Percentiles rank a stretch among this genome's conserved stretches.
Conservation (phyloP, 2,329 filamentous ascomycete species). For the Cryoendolithus antarcticus region DNA sequence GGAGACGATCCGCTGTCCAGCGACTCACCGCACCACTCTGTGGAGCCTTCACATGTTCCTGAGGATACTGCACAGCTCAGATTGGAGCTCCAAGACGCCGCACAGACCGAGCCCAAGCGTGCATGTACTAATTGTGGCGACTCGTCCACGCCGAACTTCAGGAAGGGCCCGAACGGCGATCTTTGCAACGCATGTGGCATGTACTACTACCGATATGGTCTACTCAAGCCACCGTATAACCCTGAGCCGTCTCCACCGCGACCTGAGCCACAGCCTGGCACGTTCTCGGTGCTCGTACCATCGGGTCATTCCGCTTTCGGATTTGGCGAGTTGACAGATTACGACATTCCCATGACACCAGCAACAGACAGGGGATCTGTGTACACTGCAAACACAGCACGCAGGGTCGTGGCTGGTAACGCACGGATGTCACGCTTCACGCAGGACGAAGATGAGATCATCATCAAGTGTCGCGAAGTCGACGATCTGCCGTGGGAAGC, state of each 20-base stretch:
- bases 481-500: slow-evolving; percentile 23
- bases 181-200: slow-evolving; percentile 20
- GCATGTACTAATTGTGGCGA: slow-evolving; percentile 15
- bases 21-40: no score
- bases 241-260: neutral
- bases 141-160: slow-evolving; percentile 13
- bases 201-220: slow-evolving; percentile 18
- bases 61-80: no score
- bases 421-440: slow-evolving; percentile 8
- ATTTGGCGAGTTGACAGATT: neutral
- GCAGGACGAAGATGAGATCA: slow-evolving; percentile 17
- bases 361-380: neutral
- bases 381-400: slow-evolving; percentile 11
- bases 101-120: slow-evolving; percentile 4
- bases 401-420: slow-evolving; percentile 4
- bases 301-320: no score
- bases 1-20: no score
- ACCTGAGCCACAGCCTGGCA: neutral
- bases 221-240: slow-evolving; percentile 15
- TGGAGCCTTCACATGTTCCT: no score
- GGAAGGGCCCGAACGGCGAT: slow-evolving; percentile 16
- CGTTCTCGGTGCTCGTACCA: neutral
- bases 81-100: neutral
- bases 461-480: slow-evolving; percentile 30
- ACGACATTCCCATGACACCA: slow-evolving; percentile 1